phyloP scores from a whole-genome alignment of 345 rosid species.

The Eucalyptus pauciflora region DNA sequence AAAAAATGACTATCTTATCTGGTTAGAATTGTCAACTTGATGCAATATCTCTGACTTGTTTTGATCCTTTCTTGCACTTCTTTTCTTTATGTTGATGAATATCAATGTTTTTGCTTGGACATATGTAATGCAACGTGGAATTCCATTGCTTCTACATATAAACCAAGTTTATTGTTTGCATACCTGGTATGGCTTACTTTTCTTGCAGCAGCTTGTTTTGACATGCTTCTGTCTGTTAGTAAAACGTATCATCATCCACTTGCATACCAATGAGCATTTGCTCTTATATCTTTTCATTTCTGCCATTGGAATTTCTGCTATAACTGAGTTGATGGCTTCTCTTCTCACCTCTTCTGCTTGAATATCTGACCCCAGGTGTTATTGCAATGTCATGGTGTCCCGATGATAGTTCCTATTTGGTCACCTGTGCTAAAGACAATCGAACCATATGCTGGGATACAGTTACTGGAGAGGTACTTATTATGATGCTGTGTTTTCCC shows the following conservation, averaged over 20 bases:
- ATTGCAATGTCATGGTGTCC: constrained; percentile 99
- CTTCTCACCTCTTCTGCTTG: neutral
- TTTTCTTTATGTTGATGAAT: neutral
- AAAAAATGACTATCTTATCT: neutral
- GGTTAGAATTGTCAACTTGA: neutral
- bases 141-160: neutral
- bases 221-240: neutral
- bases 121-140: neutral
- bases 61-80: neutral
- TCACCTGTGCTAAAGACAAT: constrained; percentile 95
- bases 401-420: constrained; percentile 81
- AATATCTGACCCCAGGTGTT: constrained; percentile 44
- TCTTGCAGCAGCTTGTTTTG: neutral
- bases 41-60: neutral
- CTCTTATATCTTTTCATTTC: neutral
- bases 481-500: neutral
- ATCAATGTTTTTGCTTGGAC: neutral
- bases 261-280: neutral
- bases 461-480: constrained; percentile 63
- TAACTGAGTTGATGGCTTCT: neutral
- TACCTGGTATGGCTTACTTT: neutral
- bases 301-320: neutral
- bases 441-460: constrained; percentile 99
- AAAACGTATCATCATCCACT: neutral
- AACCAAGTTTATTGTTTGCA: neutral